phyloP scores from a whole-genome alignment of 306 rosid species.

The Cyamopsis tetragonoloba region DNA sequence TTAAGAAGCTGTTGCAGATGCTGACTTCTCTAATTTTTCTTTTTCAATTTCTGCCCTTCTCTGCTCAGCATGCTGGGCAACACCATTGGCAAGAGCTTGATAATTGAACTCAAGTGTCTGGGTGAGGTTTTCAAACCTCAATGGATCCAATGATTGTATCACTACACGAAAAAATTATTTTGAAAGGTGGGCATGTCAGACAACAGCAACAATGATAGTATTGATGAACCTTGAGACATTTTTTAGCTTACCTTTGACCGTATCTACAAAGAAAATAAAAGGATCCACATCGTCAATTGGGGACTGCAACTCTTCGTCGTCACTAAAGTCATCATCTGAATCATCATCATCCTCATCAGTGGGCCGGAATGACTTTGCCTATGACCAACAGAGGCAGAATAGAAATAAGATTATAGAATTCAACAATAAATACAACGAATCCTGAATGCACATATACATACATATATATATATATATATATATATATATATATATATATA shows the following conservation, averaged over 20 bases:
- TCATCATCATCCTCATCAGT: conserved; percentile 60
- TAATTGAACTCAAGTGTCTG: conserved; percentile 81
- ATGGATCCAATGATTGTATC: conserved; percentile 65
- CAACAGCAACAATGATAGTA: background rate
- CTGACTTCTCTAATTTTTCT: conserved; percentile 74
- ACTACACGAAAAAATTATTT: conserved; percentile 31
- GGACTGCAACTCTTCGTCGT: conserved; percentile 96
- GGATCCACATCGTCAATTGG: conserved; percentile 99
- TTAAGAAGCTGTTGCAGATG: conserved; percentile 54
- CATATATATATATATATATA: too few relatives aligned
- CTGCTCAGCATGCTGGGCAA: conserved; percentile 90
- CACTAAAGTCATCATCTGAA: conserved; percentile 85
- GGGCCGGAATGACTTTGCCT: conserved; percentile 87
- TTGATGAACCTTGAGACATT: background rate
- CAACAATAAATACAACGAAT: background rate
- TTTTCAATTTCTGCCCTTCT: conserved; percentile 82
- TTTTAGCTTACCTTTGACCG: conserved; percentile 58
- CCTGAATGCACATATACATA: too few relatives aligned
- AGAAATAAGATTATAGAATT: conserved; percentile 3
- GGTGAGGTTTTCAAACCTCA: conserved; percentile 77
- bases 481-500: too few relatives aligned
- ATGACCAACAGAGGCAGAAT: conserved; percentile 5
- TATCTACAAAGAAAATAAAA: conserved; percentile 81
- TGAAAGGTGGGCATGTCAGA: conserved; percentile 3
- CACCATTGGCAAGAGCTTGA: conserved; percentile 86